Percentiles rank a stretch among this genome's conserved stretches.
Conservation (phyloP, 2,329 filamentous ascomycete species). For the Alternaria rosae region DNA sequence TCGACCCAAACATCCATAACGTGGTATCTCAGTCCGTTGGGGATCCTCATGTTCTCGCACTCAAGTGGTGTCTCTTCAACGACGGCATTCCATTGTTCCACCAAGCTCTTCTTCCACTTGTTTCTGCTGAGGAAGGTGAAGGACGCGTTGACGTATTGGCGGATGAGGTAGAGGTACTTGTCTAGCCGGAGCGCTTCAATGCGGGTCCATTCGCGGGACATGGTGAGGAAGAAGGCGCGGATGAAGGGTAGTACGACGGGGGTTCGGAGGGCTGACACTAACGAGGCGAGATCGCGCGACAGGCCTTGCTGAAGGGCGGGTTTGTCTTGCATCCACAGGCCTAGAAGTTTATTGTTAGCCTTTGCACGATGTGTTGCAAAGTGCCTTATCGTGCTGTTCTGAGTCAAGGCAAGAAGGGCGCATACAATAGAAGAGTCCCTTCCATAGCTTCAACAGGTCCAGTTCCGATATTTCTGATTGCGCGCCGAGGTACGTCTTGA, state of each 20-base stretch:
- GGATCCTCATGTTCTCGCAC: conserved; percentile 64
- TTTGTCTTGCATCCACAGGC: conserved; percentile 92
- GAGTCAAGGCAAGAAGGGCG: background rate
- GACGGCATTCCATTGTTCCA: conserved; percentile 57
- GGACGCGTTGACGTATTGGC: conserved; percentile 77
- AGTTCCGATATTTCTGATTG: conserved; percentile 67
- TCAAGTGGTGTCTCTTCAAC: conserved; percentile 57
- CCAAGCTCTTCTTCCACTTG: conserved; percentile 49
- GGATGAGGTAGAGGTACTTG: conserved; percentile 88
- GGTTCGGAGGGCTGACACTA: conserved; percentile 67
- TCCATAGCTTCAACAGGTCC: conserved; percentile 90
- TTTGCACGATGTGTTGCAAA: background rate
- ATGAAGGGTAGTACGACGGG: conserved; percentile 53
- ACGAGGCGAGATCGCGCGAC: conserved; percentile 75
- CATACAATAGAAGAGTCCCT: conserved; percentile 85
- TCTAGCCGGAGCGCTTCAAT: conserved; percentile 71
- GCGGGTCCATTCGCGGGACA: conserved; percentile 59
- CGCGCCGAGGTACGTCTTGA: conserved; percentile 77
- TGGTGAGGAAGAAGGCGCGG: conserved; percentile 61
- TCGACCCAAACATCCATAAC: conserved; percentile 91
- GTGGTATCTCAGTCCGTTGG: conserved; percentile 86
- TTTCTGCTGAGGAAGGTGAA: conserved; percentile 60
- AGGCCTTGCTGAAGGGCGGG: conserved; percentile 86
- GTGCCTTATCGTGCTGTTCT: background rate
- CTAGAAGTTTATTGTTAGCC: conserved; percentile 45